Percentiles rank a stretch among this genome's conserved stretches.
Evolutionary conservation across 257 asterid species (phyloP).

Genomic region (Solanum habrochaites): DNA sequence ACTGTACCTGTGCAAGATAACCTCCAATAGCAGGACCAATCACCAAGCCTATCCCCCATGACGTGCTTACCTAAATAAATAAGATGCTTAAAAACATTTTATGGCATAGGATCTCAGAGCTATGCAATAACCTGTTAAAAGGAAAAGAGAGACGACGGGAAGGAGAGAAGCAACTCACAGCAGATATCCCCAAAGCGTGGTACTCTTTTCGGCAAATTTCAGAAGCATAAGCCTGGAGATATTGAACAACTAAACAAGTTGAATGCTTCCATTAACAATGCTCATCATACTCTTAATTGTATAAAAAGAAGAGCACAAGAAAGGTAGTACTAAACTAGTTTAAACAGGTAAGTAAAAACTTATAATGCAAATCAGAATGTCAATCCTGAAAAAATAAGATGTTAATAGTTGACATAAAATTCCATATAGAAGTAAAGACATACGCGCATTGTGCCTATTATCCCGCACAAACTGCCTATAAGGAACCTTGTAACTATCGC

Average conservation of each 20-base stretch:
- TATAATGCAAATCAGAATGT: background rate
- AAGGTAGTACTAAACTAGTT: background rate
- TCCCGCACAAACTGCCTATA: slow-evolving; percentile 66
- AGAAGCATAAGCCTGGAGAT: slow-evolving; percentile 74
- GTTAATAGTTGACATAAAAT: background rate
- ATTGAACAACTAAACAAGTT: background rate
- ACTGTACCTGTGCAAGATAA: slow-evolving; percentile 36
- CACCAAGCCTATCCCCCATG: slow-evolving; percentile 81
- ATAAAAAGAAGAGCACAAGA: background rate
- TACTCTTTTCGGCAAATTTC: slow-evolving; percentile 69
- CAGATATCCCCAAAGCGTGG: slow-evolving; percentile 58
- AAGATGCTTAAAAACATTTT: background rate
- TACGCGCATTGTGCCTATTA: slow-evolving; percentile 78
- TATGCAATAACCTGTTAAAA: background rate
- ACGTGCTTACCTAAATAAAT: slow-evolving; percentile 50
- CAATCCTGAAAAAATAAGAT: background rate
- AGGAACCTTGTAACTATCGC: slow-evolving; percentile 65
- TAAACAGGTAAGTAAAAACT: background rate
- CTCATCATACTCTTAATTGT: background rate
- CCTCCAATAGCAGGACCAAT: slow-evolving; percentile 94
- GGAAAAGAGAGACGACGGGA: background rate
- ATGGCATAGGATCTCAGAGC: background rate
- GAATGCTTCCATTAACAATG: background rate
- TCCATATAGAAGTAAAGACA: background rate
- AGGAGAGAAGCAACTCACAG: slow-evolving; percentile 34